Percentiles rank a stretch among this genome's conserved stretches.
phyloP scores from a whole-genome alignment of 306 rosid genomes.

The Glycine soja region DNA sequence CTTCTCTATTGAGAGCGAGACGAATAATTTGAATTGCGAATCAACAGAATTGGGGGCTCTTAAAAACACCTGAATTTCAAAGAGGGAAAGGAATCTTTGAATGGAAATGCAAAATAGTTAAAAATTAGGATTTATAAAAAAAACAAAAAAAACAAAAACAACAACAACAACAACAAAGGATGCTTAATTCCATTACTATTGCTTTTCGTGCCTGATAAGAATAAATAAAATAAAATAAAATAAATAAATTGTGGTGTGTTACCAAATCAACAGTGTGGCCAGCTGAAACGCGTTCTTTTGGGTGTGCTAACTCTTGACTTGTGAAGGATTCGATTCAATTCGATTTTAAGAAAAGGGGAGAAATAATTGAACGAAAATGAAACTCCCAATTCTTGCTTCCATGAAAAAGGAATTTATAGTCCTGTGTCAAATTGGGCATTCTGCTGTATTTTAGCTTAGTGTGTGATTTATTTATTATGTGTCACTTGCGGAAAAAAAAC shows the following conservation, averaged over 20 bases:
- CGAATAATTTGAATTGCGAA: conserved; percentile 13
- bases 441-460: background rate
- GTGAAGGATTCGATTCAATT: background rate
- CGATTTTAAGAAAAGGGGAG: background rate
- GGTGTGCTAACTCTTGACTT: conserved; percentile 46
- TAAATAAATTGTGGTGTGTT: background rate
- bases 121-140: background rate
- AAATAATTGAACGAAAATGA: background rate
- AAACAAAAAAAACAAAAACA: background rate
- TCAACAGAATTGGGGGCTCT: conserved; percentile 9
- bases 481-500: conserved; percentile 4
- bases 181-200: background rate
- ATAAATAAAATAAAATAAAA: background rate
- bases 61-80: conserved; percentile 41
- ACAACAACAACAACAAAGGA: too few relatives aligned
- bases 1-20: conserved; percentile 16
- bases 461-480: background rate
- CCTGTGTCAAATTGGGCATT: too few relatives aligned
- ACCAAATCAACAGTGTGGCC: conserved; percentile 43
- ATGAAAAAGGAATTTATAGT: background rate
- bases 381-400: background rate
- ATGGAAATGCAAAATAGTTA: conserved; percentile 1
- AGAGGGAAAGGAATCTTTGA: conserved; percentile 30
- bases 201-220: conserved; percentile 47
- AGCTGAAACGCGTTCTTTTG: conserved; percentile 33